Evolutionary conservation across 2,329 filamentous ascomycete species (phyloP), one percentile per base, ranked within the genome.

Genomic region (Fusarium guadeloupense): DNA sequence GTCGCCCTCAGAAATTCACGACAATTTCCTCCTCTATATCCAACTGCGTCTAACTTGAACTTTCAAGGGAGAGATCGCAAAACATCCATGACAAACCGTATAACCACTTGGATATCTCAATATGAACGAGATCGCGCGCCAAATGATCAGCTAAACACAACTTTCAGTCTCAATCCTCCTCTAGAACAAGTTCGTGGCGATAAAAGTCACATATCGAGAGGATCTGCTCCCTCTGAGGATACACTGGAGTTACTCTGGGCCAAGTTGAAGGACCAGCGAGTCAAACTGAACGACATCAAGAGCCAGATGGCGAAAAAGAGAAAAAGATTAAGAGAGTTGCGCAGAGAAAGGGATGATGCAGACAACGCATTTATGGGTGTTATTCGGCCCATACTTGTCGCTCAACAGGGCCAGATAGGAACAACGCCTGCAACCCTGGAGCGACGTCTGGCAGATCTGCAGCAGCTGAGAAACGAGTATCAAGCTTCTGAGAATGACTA

Each of bases 321-420:
- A 26, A 72, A 67, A 28, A 62, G 70, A 30, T 44, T 79, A 31
- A 68, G 69, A 34, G 56, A 71, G 5, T 49, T 76, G 16, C 73
- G 77, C 2, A 71, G 62, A 16, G 63, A 58, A 20, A 76, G 72
- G 45, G 73, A 77, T 33, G 68, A 73, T 21, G 71, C 75, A 6
- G 78, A 79, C 42, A 78, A 79, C 58, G 69, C 69, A 1, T 77
- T 79, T 39, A 78, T 79, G 76, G 70, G 71, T 23, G 59, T 75
- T 14, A 59, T 79, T 17, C 71, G 77, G 5, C 76, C 75, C 1
- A 67, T 78, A 20, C 65, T 79, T 5, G 65, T 77, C 17, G 71
- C 64, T 40, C 69, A 67, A 17, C 54, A 58, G 13, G 62, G 66
- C 19, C 41, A 59, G 19, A 47, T 60, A 9, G 54, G 62, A 8